Base-by-base conservation (phyloP, 2,329 filamentous ascomycete species). In the Sclerotinia nivalis region DNA sequence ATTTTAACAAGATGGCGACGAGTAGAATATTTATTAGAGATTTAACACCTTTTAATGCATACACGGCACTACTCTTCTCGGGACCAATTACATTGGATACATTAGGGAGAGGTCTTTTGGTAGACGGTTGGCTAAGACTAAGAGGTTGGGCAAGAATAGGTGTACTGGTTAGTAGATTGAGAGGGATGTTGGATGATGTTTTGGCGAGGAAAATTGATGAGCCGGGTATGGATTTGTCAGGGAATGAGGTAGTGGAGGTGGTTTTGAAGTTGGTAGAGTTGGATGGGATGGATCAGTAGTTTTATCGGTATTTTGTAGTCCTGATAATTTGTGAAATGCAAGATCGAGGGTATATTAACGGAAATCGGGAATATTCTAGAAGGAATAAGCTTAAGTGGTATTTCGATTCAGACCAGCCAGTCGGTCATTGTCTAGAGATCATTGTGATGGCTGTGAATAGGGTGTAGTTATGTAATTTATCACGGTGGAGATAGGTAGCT, bases 71-170 rank as follows among this genome's bases (percentile, higher is more conserved):
- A 37, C 85, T 99, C 70, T 98, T 99, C 80, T 91, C 90, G 0
- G 96, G 96, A 0, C 85, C 88, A 2, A 93, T 98, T 65, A 88
- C 89, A 71, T 87, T 98, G 4, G 96, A 98, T 80, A 97, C 93
- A 0, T 83, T 93, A 56, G 95, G 95, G 8, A 85, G 94, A 31
- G 96, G 96, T 0, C 82, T 99, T 25, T 83, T 97, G 4, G 92
- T 99, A 4, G 96, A 98, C 80, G 93, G 93, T 66, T 98, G 95
- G 96, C 83, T 98, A 47, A 80, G 87, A 49, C 82, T 99, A 45
- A 86, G 93, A 34, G 96, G 96, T 0, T 99, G 96, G 96, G 95
- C 96, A 1, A 87, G 96, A 60, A 96, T 99, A 73, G 96, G 95
- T 43, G 95, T 98, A 18, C 80, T 99, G 74, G 91, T 97, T 3